phyloP scores from a whole-genome alignment of 2,329 filamentous ascomycete genomes.

The Verticillium albo-atrum region DNA sequence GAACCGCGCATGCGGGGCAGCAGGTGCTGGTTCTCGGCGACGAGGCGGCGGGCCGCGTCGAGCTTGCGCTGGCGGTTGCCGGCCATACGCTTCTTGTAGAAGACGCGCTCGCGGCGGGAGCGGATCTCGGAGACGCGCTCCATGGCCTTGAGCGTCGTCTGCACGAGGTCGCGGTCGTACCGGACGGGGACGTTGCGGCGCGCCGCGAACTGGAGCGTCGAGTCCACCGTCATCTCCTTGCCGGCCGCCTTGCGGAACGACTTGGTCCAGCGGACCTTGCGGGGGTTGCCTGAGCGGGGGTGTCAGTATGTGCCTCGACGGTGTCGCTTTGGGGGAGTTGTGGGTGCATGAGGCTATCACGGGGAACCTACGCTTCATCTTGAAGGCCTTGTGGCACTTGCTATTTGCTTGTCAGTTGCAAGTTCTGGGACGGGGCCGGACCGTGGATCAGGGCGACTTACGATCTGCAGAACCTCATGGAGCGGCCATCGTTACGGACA shows the following conservation, averaged over 20 bases:
- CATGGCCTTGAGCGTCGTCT: conserved; percentile 89
- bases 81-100: conserved; percentile 91
- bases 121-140: conserved; percentile 84
- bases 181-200: conserved; percentile 91
- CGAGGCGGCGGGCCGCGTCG: conserved; percentile 77
- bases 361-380: conserved; percentile 73
- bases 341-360: too few relatives aligned
- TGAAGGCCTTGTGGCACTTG: conserved; percentile 48
- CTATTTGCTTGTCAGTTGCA: neutral
- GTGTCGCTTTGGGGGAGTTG: neutral
- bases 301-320: neutral
- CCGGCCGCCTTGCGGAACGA: conserved; percentile 82
- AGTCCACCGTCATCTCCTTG: conserved; percentile 90
- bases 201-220: conserved; percentile 85
- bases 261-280: conserved; percentile 97
- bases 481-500: conserved; percentile 36
- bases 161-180: conserved; percentile 90
- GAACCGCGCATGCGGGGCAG: conserved; percentile 67
- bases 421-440: too few relatives aligned
- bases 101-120: conserved; percentile 75
- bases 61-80: conserved; percentile 83
- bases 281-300: conserved; percentile 57
- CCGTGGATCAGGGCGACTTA: conserved; percentile 23
- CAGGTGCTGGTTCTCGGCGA: conserved; percentile 88
- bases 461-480: conserved; percentile 56